Percentiles rank a stretch among this genome's conserved stretches.
Evolutionary conservation across 2,329 filamentous ascomycete species (phyloP).

Genomic region (Aspergillus intermedius): DNA sequence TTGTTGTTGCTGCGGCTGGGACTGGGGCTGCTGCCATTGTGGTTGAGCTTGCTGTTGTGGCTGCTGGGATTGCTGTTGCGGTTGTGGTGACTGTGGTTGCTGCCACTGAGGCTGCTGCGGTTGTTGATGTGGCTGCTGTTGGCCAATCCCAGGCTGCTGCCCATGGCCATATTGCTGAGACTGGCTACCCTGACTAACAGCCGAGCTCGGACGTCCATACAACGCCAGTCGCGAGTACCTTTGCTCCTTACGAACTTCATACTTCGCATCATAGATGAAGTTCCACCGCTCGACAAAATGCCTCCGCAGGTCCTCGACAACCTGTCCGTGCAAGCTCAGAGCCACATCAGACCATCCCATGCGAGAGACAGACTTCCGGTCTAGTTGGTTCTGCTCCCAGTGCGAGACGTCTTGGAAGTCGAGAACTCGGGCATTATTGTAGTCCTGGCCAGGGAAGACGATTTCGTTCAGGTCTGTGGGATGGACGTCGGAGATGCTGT

Average conservation of each 20-base stretch:
- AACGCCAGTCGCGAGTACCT: constrained; percentile 41
- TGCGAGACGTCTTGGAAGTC: constrained; percentile 73
- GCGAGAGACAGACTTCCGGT: constrained; percentile 68
- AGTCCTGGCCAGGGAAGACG: constrained; percentile 84
- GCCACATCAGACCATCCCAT: constrained; percentile 94
- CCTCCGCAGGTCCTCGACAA: constrained; percentile 64
- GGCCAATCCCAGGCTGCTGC: constrained; percentile 6
- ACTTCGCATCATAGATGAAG: constrained; percentile 81
- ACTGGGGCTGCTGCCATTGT: not conserved
- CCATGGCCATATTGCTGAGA: constrained; percentile 16
- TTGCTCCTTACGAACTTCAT: constrained; percentile 51
- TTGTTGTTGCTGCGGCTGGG: not conserved
- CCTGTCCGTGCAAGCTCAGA: constrained; percentile 66
- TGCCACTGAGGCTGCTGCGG: constrained; percentile 3
- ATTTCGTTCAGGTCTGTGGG: constrained; percentile 68
- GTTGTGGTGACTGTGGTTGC: not conserved
- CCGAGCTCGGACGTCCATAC: constrained; percentile 26
- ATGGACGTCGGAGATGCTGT: constrained; percentile 78
- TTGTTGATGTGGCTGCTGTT: constrained; percentile 11
- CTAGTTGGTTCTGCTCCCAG: constrained; percentile 80
- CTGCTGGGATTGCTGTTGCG: constrained; percentile 3
- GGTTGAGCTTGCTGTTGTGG: constrained; percentile 7
- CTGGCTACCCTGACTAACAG: constrained; percentile 11
- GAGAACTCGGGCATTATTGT: constrained; percentile 79
- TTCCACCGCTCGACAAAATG: constrained; percentile 90